Evolutionary conservation across 129 eudicot genomes (phyloP), one percentile per base, ranked within the genome.

Genomic region (Chrysanthemum makinoi): DNA sequence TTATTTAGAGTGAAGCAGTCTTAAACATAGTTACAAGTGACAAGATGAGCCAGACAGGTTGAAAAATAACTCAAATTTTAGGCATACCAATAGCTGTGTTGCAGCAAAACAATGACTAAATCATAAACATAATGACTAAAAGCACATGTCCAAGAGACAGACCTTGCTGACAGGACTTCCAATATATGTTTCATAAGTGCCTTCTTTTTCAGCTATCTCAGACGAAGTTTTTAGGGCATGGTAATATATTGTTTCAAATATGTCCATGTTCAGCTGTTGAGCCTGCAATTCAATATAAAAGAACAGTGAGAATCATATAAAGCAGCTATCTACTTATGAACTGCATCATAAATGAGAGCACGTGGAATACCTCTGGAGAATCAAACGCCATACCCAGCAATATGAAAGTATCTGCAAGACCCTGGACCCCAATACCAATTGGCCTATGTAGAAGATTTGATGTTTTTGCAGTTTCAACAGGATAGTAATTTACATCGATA

Each of bases 151-250:
- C 18, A 66, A 49, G 56, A 47, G 72, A 47, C 79, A 43, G 7
- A 90, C 99, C 99, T 94, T 87, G 83, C 99, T 94, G 43, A 94
- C 91, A 69, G 99, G 99, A 66, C 96, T 68, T 64, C 99, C 99
- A 0, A 35, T 10, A 59, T 87, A 94, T 22, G 99, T 87, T 65
- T 86, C 97, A 70, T 90, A 94, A 16, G 96, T 81, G 51, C 99
- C 99, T 75, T 94, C 97, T 49, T 77, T 87, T 48, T 66, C 78
- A 59, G 99, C 97, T n/a, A 94, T 66, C 80, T 94, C 96, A 79
- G 84, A 84, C 22, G 99, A 94, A 48, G 97, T 89, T 79, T 88
- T 90, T 26, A 94, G 73, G 12, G 99, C 96, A 83, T 89, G 85
- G 72, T 87, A 94, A 77, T 94, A 94, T 19, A 94, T 94, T 13